Conservation (phyloP, 2,329 filamentous ascomycete genomes). For the Chalaropsis ovoidea region DNA sequence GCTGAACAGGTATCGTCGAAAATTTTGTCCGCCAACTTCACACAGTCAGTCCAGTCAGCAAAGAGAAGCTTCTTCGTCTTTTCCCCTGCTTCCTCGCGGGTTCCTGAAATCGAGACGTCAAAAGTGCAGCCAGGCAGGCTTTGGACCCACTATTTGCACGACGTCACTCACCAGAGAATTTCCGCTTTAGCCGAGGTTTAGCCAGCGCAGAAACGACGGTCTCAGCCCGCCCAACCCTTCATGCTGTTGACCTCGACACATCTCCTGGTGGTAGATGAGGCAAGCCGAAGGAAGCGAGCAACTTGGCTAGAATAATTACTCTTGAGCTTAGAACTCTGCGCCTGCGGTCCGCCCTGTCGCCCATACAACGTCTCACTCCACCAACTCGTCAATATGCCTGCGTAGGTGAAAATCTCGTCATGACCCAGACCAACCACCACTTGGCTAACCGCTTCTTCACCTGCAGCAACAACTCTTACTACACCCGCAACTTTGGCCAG, state of each 20-base stretch:
- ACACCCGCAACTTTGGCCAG: slow-evolving; percentile 77
- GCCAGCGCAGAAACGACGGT: neutral
- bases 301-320: too few relatives aligned
- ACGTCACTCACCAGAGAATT: slow-evolving; percentile 16
- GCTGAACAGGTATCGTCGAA: neutral
- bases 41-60: neutral
- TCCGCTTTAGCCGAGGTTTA: slow-evolving; percentile 13
- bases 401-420: slow-evolving; percentile 18
- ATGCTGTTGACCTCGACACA: neutral
- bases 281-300: neutral
- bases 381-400: slow-evolving; percentile 12
- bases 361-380: neutral
- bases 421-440: neutral
- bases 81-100: neutral
- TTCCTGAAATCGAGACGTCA: slow-evolving; percentile 10
- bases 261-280: neutral
- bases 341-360: neutral
- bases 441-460: neutral
- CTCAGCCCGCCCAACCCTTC: slow-evolving; percentile 3
- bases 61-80: neutral
- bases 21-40: neutral
- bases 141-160: slow-evolving; percentile 13
- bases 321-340: neutral
- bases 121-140: neutral
- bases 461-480: slow-evolving; percentile 47